Evolutionary conservation across 1,139 yeast species (phyloP), one percentile per base, ranked within the genome.

Genomic region (Candida freyschussii): DNA sequence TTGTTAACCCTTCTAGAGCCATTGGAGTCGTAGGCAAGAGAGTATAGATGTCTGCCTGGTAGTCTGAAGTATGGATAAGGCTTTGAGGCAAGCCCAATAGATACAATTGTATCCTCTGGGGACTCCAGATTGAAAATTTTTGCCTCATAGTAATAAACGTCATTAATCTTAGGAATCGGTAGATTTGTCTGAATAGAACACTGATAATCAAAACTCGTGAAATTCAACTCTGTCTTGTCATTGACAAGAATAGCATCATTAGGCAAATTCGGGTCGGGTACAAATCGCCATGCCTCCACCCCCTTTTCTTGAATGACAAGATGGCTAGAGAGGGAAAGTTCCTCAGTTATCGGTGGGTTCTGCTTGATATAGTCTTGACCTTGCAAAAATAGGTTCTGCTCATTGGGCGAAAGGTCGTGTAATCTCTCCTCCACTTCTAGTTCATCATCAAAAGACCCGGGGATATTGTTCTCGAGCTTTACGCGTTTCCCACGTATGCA

Each of bases 1-100:
- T 78, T 80, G 55, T 83, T 87, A 40, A 83, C 70, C 43, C 95
- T 74, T 43, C 86, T 69, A 31, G 77, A 74, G 2, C 97, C 98
- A 10, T 78, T 75, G 5, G 94, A 78, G 49, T 87, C 95, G 54
- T 87, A 84, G 4, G 93, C 86, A 34, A 89, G 72, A 0, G 95
- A 84, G 53, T 83, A 86, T 35, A 78, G 75, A 48, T 83, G 85
- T 44, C 66, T 58, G 13, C 72, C 72, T 0, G 98, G 98, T 21
- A 89, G 65, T 48, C 95, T 69, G 57, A 87, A 89, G 33, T 78
- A 68, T 1, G 98, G 97, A 54, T 87, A 87, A 2, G 97, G 96
- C 48, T 78, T 81, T 1, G 96, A 82, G 3, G 86, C 73, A 25
- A 89, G 65, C 0, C 97, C 97, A 30, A 89, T 71, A 2, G 91